Conservation (phyloP, 2,329 filamentous ascomycete genomes). For the Neopestalotiopsis rosae region DNA sequence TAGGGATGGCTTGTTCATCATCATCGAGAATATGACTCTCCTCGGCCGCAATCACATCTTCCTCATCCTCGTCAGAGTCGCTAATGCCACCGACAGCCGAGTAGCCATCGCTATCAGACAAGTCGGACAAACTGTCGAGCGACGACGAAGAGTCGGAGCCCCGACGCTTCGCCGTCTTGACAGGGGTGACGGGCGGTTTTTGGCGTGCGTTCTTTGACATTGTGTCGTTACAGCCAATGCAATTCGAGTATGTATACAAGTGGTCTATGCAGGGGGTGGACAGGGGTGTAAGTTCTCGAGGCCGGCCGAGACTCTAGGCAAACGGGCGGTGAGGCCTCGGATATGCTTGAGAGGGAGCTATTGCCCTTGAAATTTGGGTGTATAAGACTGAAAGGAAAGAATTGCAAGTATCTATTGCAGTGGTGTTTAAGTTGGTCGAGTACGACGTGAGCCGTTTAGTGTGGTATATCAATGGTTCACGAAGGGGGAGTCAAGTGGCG, state of each 20-base stretch:
- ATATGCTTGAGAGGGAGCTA: background rate
- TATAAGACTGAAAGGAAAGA: background rate
- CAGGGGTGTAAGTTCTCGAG: constrained; percentile 24
- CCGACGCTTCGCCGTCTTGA: constrained; percentile 53
- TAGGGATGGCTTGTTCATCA: constrained; percentile 38
- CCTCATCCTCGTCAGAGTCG: constrained; percentile 78
- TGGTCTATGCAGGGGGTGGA: constrained; percentile 32
- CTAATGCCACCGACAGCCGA: constrained; percentile 80
- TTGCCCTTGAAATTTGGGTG: background rate
- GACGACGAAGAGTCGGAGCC: constrained; percentile 60
- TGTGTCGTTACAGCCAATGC: constrained; percentile 26
- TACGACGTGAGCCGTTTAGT: background rate
- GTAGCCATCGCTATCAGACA: constrained; percentile 75
- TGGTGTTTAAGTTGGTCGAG: background rate
- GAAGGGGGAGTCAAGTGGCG: background rate
- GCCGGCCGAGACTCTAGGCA: constrained; percentile 33
- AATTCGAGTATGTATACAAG: constrained; percentile 30
- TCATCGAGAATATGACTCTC: constrained; percentile 72
- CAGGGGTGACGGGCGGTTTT: constrained; percentile 49
- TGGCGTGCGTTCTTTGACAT: constrained; percentile 62
- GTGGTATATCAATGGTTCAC: background rate
- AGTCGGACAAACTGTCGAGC: constrained; percentile 42
- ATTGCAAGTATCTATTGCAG: background rate
- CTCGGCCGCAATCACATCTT: constrained; percentile 78
- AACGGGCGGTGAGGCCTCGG: constrained; percentile 41